Conservation (phyloP, 2,329 filamentous ascomycete genomes). For the Furcasterigmium sp. region DNA sequence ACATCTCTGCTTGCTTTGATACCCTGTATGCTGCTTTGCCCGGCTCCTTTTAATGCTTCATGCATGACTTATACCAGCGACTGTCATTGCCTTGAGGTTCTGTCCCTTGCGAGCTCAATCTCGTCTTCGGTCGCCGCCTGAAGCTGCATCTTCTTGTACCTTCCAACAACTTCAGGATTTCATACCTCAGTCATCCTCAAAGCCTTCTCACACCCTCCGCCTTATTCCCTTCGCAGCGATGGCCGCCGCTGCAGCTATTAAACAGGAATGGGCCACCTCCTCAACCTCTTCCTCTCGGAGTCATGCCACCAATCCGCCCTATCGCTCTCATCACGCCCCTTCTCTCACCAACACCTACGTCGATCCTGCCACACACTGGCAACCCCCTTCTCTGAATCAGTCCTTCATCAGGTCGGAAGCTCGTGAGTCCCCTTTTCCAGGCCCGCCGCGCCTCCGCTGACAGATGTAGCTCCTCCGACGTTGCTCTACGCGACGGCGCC, state of each 20-base stretch:
- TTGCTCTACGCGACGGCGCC: background rate
- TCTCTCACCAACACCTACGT: slow-evolving; percentile 6
- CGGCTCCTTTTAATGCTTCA: background rate
- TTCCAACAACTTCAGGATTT: background rate
- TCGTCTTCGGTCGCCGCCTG: no score
- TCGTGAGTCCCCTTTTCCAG: slow-evolving; percentile 19
- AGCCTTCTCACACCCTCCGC: background rate
- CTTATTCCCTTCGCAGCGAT: slow-evolving; percentile 5
- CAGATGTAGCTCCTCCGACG: slow-evolving; percentile 1
- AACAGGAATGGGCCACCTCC: slow-evolving; percentile 4
- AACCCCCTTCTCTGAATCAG: background rate
- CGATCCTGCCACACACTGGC: background rate
- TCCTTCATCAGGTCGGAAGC: slow-evolving; percentile 28
- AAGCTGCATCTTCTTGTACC: background rate
- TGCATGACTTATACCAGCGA: background rate
- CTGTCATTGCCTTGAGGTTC: background rate
- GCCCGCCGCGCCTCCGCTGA: slow-evolving; percentile 25
- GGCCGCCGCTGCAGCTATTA: slow-evolving; percentile 6
- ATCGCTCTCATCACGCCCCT: background rate
- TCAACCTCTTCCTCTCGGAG: background rate
- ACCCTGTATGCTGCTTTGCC: slow-evolving; percentile 1
- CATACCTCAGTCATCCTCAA: no score
- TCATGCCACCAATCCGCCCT: background rate
- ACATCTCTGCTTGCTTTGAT: background rate
- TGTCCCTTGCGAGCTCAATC: no score